A percentile compares a stretch with the other conserved stretches of the same genome.
phyloP scores from a whole-genome alignment of 352 stramenopile species.

The Globisporangium nagaii region DNA sequence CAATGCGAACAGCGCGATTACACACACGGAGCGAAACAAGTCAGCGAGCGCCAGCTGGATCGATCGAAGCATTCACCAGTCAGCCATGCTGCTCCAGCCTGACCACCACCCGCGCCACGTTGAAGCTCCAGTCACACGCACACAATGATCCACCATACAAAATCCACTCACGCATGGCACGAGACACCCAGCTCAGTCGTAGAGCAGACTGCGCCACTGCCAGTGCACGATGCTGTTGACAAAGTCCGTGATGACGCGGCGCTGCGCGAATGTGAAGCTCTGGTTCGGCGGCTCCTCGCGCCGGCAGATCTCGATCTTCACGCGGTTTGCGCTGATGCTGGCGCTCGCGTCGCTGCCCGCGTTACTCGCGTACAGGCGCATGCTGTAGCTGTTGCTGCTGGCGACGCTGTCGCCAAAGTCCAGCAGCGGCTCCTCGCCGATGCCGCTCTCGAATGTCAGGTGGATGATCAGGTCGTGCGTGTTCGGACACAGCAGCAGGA shows the following conservation, averaged over 20 bases:
- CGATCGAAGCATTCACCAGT: no score
- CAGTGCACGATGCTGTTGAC: constrained; percentile 87
- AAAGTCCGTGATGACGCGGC: constrained; percentile 79
- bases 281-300: constrained; percentile 76
- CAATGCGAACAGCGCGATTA: neutral
- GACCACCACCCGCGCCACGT: no score
- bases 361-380: constrained; percentile 3
- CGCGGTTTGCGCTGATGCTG: neutral
- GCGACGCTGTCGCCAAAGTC: constrained; percentile 9
- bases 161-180: no score
- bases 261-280: constrained; percentile 76
- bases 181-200: constrained; percentile 49
- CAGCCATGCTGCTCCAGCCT: no score
- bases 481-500: constrained; percentile 75
- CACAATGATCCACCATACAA: neutral
- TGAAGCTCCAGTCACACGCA: neutral
- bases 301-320: constrained; percentile 77
- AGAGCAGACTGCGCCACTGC: constrained; percentile 83
- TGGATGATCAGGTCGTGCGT: constrained; percentile 87
- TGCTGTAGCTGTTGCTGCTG: constrained; percentile 11
- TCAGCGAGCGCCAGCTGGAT: neutral
- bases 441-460: constrained; percentile 50
- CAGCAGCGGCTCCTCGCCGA: constrained; percentile 15
- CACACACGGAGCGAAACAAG: neutral
- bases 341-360: neutral